Conservation (phyloP, 2,329 filamentous ascomycete species). For the Hymenotorrendiella dingleyae region DNA sequence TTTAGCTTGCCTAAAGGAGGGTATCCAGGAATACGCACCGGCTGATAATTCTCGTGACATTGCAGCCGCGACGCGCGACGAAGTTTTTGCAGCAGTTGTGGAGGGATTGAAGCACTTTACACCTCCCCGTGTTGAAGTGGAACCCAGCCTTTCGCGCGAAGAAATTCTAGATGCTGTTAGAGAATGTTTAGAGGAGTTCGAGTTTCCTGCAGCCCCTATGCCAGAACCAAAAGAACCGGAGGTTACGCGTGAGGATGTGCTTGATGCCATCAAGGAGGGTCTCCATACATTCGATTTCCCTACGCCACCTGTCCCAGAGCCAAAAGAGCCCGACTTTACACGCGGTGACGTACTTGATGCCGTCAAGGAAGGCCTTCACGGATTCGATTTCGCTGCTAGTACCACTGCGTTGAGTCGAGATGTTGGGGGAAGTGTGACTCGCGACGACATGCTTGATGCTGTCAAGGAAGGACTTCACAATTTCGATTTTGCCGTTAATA, state of each 20-base stretch:
- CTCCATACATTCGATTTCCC: conserved; percentile 46
- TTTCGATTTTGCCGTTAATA: conserved; percentile 39
- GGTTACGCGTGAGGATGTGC: conserved; percentile 56
- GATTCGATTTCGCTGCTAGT: conserved; percentile 71
- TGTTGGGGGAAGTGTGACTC: conserved; percentile 43
- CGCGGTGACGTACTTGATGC: conserved; percentile 68
- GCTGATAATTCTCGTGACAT: conserved; percentile 36
- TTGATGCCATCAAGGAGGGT: conserved; percentile 58
- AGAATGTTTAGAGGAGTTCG: conserved; percentile 81
- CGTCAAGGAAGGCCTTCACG: conserved; percentile 77
- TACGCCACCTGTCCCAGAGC: conserved; percentile 43
- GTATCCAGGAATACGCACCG: conserved; percentile 66
- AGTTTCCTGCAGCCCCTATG: conserved; percentile 61
- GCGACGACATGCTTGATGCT: conserved; percentile 53
- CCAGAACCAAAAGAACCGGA: conserved; percentile 47
- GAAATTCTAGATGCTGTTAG: conserved; percentile 80
- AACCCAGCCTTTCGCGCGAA: conserved; percentile 66
- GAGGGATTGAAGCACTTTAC: conserved; percentile 77
- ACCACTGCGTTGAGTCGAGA: conserved; percentile 57
- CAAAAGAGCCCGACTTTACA: conserved; percentile 43
- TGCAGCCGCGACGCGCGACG: conserved; percentile 66
- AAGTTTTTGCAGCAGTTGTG: conserved; percentile 80
- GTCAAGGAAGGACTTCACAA: conserved; percentile 53
- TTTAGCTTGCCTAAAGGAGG: conserved; percentile 77
- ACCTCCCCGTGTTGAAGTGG: conserved; percentile 65